A percentile compares a stretch with the other conserved stretches of the same genome.
Evolutionary conservation across 2,329 filamentous ascomycete species (phyloP).

Genomic region (Elsinoe batatas): DNA sequence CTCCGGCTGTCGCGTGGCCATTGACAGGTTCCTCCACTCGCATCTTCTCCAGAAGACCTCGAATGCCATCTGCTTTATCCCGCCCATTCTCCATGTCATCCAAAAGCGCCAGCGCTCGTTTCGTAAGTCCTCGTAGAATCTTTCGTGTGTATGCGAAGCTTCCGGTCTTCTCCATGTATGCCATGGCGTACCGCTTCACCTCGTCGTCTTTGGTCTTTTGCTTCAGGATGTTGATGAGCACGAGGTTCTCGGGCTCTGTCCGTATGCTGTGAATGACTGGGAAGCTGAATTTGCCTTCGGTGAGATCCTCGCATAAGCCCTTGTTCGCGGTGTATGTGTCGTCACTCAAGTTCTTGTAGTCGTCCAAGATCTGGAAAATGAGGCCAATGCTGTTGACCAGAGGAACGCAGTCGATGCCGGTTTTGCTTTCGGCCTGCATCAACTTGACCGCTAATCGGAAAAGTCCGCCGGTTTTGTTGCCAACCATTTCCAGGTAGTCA

Average conservation of each 20-base stretch:
- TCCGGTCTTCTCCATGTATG: conserved; percentile 81
- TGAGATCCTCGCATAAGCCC: conserved; percentile 88
- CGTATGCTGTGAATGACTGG: conserved; percentile 91
- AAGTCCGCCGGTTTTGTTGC: conserved; percentile 80
- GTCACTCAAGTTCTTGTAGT: conserved; percentile 74
- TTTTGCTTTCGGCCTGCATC: conserved; percentile 65
- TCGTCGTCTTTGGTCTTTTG: conserved; percentile 79
- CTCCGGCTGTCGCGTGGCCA: background rate
- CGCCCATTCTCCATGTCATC: conserved; percentile 29
- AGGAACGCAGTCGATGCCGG: conserved; percentile 57
- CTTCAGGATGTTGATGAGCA: conserved; percentile 84
- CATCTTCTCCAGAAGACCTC: conserved; percentile 33
- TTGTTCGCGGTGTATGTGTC: conserved; percentile 70
- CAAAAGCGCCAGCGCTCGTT: conserved; percentile 35
- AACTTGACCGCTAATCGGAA: conserved; percentile 78
- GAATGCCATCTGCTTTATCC: conserved; percentile 31
- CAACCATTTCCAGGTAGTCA: conserved; percentile 90
- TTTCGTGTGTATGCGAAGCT: conserved; percentile 77
- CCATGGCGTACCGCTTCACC: conserved; percentile 83
- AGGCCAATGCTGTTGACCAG: conserved; percentile 78
- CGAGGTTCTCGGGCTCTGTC: conserved; percentile 59
- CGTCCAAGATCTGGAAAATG: conserved; percentile 84
- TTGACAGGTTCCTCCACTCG: conserved; percentile 22
- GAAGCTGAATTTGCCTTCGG: conserved; percentile 95
- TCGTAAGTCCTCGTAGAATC: conserved; percentile 39